Conservation (phyloP, 2,329 filamentous ascomycete genomes). For the Fusarium guadeloupense region DNA sequence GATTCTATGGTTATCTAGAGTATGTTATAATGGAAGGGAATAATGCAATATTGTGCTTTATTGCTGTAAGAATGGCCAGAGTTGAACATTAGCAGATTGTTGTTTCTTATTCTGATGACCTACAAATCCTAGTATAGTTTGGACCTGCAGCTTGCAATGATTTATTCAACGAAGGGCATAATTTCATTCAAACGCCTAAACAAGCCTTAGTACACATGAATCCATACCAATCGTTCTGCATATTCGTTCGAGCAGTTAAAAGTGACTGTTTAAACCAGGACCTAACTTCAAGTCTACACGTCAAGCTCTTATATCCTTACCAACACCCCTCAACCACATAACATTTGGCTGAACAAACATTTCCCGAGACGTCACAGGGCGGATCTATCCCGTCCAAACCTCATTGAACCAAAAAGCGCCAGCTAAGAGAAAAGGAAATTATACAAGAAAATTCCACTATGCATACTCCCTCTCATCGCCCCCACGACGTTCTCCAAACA, state of each 20-base stretch:
- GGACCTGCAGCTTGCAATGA: too few relatives aligned
- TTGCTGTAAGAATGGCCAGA: too few relatives aligned
- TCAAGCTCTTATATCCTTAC: background rate
- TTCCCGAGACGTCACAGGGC: conserved; percentile 4
- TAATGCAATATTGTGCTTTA: too few relatives aligned
- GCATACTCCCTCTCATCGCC: conserved; percentile 44
- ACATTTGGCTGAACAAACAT: conserved; percentile 2
- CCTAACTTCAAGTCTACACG: conserved; percentile 14
- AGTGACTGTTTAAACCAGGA: background rate
- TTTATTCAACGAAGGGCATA: too few relatives aligned
- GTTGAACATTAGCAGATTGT: too few relatives aligned
- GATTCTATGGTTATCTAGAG: too few relatives aligned
- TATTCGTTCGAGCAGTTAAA: background rate
- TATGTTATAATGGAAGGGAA: background rate
- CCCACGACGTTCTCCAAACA: conserved; percentile 76
- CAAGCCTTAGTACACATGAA: background rate
- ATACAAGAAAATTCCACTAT: conserved; percentile 26
- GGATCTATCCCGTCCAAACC: conserved; percentile 30
- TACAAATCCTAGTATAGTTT: too few relatives aligned
- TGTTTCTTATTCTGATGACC: too few relatives aligned
- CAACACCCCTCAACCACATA: background rate
- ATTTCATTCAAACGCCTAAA: too few relatives aligned
- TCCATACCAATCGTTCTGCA: background rate
- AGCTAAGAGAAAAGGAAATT: conserved; percentile 17
- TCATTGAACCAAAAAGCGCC: conserved; percentile 22